Evolutionary conservation across 2,329 filamentous ascomycete genomes (phyloP), one percentile per base, ranked within the genome.

Genomic region (Eurotiales sp.): DNA sequence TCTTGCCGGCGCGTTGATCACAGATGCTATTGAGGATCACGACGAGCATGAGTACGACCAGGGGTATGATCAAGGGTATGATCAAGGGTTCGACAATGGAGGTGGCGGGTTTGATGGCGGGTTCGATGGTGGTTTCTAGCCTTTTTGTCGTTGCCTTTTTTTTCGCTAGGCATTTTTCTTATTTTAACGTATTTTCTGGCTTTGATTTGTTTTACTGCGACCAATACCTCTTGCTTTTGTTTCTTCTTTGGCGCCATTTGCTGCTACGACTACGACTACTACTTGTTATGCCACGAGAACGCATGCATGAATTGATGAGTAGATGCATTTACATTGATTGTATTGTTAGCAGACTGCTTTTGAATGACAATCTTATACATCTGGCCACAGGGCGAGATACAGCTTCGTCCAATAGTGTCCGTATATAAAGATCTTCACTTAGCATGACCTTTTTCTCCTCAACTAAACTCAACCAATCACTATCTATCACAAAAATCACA

Each of bases 1-100:
- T 64, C 61, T 96, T 1, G 91, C 90, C 59, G 90, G 90, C 50
- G 80, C 83, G 55, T 56, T 95, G 61, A 69, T 95, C 27, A 85
- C 78, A 2, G 77, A 86, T 62, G 84, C 85, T 1, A 76, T 91
- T 46, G 72, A 87, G 51, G 81, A 87, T 58, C 71, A 85, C 54
- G 75, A 82, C 4, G 79, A 80, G 25, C 85, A 83, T 59, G 59
- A 78, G 19, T 75, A 76, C 52, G 59, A 68, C 30, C 55, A 70
- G 21, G 58, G 62, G 2, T 61, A 62, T 54, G 55, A 66, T 42
- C 59, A 58, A 51, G 64, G 60, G 19, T 63, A 58, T 44, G 57
- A 54, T 44, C 54, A 59, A 41, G 62, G 59, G 15, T 56, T 44
- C 37, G 58, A 56, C 42, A 45, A 53, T 41, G 5, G 5, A 10